Base-by-base conservation (phyloP, 164 flowering plant genomes). In the Magnolia changhungtana region DNA sequence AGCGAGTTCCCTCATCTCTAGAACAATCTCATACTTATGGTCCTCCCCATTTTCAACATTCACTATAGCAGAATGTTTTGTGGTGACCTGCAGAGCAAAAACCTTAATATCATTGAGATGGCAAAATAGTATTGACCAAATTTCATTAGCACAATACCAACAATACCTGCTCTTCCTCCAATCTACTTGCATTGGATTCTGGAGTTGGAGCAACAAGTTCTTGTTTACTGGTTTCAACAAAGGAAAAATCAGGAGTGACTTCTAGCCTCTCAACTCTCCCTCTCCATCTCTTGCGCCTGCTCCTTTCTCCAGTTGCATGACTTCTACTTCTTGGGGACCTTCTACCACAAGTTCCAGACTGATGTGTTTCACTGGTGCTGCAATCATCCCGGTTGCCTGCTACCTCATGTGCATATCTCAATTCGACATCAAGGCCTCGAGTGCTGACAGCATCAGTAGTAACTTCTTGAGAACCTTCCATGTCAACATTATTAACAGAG, bases 251-350 rank as follows among this genome's bases (percentile, higher is more conserved):
- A 67, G 84, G 66, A 80, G 61, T 24, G 73, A 24, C 61, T 73
- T 80, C 85, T 7, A 78, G 52, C 29, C 77, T 80, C 81, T 93
- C 94, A 72, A 85, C 75, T 79, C 99, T 88, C 45, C 98, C 95
- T 80, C 90, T 91, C 99, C 99, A 96, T 73, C 99, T 82, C 86
- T 92, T 96, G 51, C 96, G 92, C 72, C 87, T 89, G 75, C 81
- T 87, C 82, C 93, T 86, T 66, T 91, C 96, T 16, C 86, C 87
- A 84, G 80, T 81, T 74, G 73, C 85, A 81, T 75, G 82, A 76
- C 81, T 82, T 87, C 89, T 90, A 77, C 52, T 84, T 82, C 84
- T 87, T 49, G 80, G 92, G 20, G 78, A 74, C 79, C 74, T 79
- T 77, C 85, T 86, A 63, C 58, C 37, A 55, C 55, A 73, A 72